A percentile compares a stretch with the other conserved stretches of the same genome.
phyloP scores from a whole-genome alignment of 345 rosid species.

The Murraya paniculata region DNA sequence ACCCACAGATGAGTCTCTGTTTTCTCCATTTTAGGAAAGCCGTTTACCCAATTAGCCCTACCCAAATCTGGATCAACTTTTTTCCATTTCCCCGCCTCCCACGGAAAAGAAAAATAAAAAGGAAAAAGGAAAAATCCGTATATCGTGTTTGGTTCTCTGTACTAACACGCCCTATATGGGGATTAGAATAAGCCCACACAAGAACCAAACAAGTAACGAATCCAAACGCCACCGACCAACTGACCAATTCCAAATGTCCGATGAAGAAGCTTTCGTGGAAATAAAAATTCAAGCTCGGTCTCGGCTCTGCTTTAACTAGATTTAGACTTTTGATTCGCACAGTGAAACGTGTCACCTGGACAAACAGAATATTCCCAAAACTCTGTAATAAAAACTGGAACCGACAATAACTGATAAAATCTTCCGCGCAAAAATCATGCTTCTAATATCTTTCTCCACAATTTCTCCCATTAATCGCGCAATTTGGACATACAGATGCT shows the following conservation, averaged over 20 bases:
- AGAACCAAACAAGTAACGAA: background rate
- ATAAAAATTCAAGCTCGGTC: no score
- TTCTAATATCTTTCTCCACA: background rate
- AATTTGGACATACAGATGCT: slow-evolving; percentile 17
- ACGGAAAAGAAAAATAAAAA: no score
- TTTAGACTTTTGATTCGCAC: background rate
- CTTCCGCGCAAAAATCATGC: slow-evolving; percentile 3
- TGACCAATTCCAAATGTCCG: background rate
- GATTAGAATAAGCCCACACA: background rate
- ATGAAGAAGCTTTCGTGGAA: background rate
- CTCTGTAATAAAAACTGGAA: background rate
- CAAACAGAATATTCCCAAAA: slow-evolving; percentile 12
- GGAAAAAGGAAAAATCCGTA: background rate
- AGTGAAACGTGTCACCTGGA: slow-evolving; percentile 5
- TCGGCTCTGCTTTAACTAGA: background rate
- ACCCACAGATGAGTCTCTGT: no score
- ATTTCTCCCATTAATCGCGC: slow-evolving; percentile 23
- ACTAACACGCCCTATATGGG: background rate
- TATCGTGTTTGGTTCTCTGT: background rate
- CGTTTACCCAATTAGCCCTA: background rate
- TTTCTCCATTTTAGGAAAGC: background rate
- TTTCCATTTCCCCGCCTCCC: no score
- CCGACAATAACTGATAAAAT: slow-evolving; percentile 8
- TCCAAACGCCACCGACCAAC: background rate
- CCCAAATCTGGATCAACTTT: background rate